These are phyloP conservation scores for Trichoderma koningii DNA, from an alignment of 2,329 filamentous ascomycete genomes.

Conservation along the genomic window DNA sequence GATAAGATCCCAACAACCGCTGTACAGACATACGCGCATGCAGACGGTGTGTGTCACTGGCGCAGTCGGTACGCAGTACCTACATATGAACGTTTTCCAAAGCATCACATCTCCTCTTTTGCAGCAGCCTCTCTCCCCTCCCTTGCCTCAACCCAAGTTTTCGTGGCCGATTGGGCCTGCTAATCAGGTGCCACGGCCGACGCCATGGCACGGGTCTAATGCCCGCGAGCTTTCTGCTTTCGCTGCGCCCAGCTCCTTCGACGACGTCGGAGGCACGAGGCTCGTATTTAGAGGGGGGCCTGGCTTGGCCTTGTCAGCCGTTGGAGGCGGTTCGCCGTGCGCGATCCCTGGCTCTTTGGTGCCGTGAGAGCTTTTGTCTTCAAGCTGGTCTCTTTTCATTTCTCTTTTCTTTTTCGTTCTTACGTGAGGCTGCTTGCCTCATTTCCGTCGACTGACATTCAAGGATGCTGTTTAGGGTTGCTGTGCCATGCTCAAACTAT, in stretches of 20 bases:
- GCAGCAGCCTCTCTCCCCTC: background rate
- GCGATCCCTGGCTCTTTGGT: too few species aligned
- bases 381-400: background rate
- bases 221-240: constrained; percentile 1
- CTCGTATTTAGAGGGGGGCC: constrained; percentile 11
- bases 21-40: background rate
- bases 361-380: background rate
- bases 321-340: background rate
- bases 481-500: too few species aligned
- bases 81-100: too few species aligned
- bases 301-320: background rate
- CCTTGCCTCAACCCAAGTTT: constrained; percentile 22
- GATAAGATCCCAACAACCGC: constrained; percentile 16
- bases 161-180: too few species aligned
- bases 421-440: background rate
- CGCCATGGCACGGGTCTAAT: constrained; percentile 13
- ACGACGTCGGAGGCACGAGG: constrained; percentile 19
- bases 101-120: background rate
- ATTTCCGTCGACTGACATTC: background rate
- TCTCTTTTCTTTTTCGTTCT: background rate
- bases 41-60: constrained; percentile 23
- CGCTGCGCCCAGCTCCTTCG: constrained; percentile 3
- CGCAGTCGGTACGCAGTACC: background rate
- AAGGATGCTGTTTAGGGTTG: background rate
- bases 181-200: constrained; percentile 16